Conservation (phyloP, 768 basidiomycete species). For the Tulasnella calospora region DNA sequence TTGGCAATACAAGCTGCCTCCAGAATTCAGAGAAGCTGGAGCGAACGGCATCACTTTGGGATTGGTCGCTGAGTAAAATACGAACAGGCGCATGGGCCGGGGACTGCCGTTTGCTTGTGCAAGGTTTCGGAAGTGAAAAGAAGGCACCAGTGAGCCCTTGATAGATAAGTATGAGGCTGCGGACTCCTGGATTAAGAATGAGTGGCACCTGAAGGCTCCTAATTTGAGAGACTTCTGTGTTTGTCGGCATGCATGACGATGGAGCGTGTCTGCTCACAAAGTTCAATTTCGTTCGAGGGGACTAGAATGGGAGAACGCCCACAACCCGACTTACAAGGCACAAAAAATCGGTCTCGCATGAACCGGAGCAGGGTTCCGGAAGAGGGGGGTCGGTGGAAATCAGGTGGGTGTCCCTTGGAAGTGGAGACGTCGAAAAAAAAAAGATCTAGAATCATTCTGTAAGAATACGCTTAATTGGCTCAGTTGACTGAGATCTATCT, state of each 20-base stretch:
- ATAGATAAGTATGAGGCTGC: background rate
- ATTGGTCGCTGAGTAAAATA: background rate
- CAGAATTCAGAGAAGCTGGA: background rate
- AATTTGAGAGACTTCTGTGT: background rate
- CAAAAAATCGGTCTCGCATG: background rate
- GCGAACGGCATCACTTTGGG: background rate
- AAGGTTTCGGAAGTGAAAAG: background rate
- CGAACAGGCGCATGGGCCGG: background rate
- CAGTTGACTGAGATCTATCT: conserved; percentile 4
- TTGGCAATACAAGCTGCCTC: background rate
- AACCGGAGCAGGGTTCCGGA: background rate
- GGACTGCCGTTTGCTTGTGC: background rate
- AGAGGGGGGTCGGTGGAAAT: background rate
- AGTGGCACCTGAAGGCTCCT: background rate
- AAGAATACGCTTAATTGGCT: background rate
- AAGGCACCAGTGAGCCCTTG: background rate
- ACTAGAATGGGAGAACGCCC: background rate
- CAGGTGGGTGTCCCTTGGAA: background rate
- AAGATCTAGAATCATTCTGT: background rate
- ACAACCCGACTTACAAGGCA: background rate
- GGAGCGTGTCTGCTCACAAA: background rate
- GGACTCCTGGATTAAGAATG: background rate
- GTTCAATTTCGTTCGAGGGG: background rate
- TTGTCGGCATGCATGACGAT: background rate
- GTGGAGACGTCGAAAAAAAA: background rate